phyloP scores from a whole-genome alignment of 148 eudicot species.

The Cornus kousa region DNA sequence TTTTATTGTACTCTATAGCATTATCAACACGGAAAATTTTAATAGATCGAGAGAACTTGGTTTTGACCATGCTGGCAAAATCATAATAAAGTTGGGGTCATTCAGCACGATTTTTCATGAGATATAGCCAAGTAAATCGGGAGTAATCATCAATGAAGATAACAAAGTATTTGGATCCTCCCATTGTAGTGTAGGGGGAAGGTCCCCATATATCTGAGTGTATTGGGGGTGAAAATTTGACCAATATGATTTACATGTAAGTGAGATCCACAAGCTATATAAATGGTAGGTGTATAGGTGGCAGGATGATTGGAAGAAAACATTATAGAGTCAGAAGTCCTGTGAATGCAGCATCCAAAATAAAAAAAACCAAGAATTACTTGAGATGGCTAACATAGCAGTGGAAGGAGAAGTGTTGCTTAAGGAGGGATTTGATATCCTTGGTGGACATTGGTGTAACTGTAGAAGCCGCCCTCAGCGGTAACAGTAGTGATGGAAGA shows the following conservation, averaged over 20 bases:
- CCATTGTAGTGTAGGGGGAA: not conserved
- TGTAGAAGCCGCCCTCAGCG: no score
- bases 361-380: constrained; percentile 19
- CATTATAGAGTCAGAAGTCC: not conserved
- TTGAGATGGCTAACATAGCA: not conserved
- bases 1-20: constrained; percentile 9
- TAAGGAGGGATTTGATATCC: no score
- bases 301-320: not conserved
- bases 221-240: no score
- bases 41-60: constrained; percentile 4
- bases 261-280: not conserved
- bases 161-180: constrained; percentile 13
- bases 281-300: not conserved
- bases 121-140: constrained; percentile 4
- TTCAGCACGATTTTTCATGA: constrained; percentile 3
- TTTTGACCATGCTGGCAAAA: not conserved
- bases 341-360: constrained; percentile 13
- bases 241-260: no score
- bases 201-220: constrained; percentile 11
- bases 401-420: no score
- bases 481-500: no score
- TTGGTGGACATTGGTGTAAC: no score
- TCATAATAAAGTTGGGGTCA: not conserved
- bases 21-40: constrained; percentile 4
- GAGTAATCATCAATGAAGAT: constrained; percentile 14